Conservation (phyloP, 2,329 filamentous ascomycete genomes). For the Penicillium verrucosum region DNA sequence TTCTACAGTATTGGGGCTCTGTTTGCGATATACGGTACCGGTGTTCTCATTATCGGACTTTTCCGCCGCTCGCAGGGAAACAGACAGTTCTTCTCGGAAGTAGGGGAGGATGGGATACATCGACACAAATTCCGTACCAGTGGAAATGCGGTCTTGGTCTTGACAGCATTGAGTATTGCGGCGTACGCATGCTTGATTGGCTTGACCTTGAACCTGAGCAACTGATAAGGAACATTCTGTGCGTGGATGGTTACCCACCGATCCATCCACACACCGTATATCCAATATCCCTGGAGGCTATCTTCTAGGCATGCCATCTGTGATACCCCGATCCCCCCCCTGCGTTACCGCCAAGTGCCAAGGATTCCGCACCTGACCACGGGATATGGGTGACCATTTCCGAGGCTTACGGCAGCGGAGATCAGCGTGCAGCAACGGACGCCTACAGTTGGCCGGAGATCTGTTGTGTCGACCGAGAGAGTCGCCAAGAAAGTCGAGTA, state of each 20-base stretch:
- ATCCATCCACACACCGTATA: conserved; percentile 1
- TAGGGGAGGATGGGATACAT: conserved; percentile 57
- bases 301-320: conserved; percentile 13
- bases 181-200: conserved; percentile 60
- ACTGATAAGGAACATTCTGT: conserved; percentile 16
- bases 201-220: conserved; percentile 52
- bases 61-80: conserved; percentile 91
- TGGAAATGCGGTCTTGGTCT: conserved; percentile 62
- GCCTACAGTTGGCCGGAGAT: conserved; percentile 18
- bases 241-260: not conserved
- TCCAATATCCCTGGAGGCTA: conserved; percentile 1
- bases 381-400: conserved; percentile 4
- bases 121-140: conserved; percentile 63
- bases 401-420: conserved; percentile 11
- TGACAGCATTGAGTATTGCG: conserved; percentile 61
- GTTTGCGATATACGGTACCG: conserved; percentile 86
- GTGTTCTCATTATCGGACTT: conserved; percentile 75
- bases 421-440: conserved; percentile 16
- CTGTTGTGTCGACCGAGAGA: conserved; percentile 8
- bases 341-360: conserved; percentile 35
- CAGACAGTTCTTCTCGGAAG: conserved; percentile 74
- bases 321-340: conserved; percentile 14
- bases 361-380: conserved; percentile 26
- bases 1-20: conserved; percentile 97
- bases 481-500: conserved; percentile 22